These are phyloP conservation scores for Juglanconis oblonga DNA, from an alignment of 2,329 filamentous ascomycete species.

Conservation along the genomic window DNA sequence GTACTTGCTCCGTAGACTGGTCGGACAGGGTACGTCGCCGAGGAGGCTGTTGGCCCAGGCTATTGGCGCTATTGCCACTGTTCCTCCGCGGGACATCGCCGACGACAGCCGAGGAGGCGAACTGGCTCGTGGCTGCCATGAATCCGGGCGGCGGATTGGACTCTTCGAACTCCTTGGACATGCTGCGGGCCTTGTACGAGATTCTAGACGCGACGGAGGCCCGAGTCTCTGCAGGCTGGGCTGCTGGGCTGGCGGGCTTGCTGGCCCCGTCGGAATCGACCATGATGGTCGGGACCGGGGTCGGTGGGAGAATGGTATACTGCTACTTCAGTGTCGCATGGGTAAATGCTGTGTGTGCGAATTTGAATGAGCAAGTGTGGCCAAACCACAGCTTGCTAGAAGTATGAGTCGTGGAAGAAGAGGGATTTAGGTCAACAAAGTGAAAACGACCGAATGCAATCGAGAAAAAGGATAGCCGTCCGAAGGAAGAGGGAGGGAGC, in stretches of 20 bases:
- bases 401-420: background rate
- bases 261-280: slow-evolving; percentile 9
- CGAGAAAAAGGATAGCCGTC: too few species aligned
- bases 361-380: background rate
- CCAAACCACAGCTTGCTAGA: background rate
- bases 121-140: slow-evolving; percentile 43
- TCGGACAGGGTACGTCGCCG: slow-evolving; percentile 11
- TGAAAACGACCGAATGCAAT: too few species aligned
- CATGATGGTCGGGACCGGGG: slow-evolving; percentile 6
- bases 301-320: background rate
- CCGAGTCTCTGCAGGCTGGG: slow-evolving; percentile 1
- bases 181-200: slow-evolving; percentile 16
- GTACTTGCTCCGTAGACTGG: background rate
- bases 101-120: slow-evolving; percentile 38
- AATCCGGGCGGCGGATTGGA: slow-evolving; percentile 47
- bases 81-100: slow-evolving; percentile 13
- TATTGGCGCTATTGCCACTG: slow-evolving; percentile 1
- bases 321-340: background rate
- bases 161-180: slow-evolving; percentile 36
- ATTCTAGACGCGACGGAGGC: slow-evolving; percentile 17
- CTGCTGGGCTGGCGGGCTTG: slow-evolving; percentile 4
- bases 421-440: too few species aligned
- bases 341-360: background rate
- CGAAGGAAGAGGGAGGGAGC: too few species aligned
- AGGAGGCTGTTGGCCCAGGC: background rate